Conservation (phyloP, 257 asterid genomes). For the Sherardia arvensis region DNA sequence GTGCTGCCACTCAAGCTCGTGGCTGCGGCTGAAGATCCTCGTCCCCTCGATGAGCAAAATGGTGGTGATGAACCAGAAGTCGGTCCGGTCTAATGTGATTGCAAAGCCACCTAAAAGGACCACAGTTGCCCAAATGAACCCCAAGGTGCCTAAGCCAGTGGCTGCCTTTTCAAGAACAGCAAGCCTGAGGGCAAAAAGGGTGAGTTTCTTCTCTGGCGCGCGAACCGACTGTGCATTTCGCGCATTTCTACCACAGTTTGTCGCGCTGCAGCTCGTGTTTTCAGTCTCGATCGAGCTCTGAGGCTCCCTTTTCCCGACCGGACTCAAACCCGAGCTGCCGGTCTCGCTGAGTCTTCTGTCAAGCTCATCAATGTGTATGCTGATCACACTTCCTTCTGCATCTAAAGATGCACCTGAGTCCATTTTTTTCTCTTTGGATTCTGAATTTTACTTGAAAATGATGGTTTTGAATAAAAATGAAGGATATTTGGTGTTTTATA, state of each 20-base stretch:
- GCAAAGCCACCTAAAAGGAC: slow-evolving; percentile 96
- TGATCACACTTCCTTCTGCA: slow-evolving; percentile 37
- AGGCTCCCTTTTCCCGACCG: slow-evolving; percentile 30
- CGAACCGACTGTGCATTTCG: slow-evolving; percentile 16
- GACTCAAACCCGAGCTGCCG: slow-evolving; percentile 26
- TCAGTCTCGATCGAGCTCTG: slow-evolving; percentile 29
- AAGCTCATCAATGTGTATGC: slow-evolving; percentile 45
- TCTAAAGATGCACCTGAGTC: slow-evolving; percentile 37
- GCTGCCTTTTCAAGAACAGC: slow-evolving; percentile 88
- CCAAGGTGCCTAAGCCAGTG: slow-evolving; percentile 75
- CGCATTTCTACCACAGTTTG: slow-evolving; percentile 14
- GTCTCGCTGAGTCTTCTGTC: slow-evolving; percentile 17
- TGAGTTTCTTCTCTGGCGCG: slow-evolving; percentile 82
- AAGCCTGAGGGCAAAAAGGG: slow-evolving; percentile 83
- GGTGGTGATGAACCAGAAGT: slow-evolving; percentile 87
- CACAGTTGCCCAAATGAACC: slow-evolving; percentile 95
- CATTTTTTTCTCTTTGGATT: slow-evolving; percentile 18
- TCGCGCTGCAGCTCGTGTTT: slow-evolving; percentile 22
- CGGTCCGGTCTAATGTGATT: slow-evolving; percentile 58
- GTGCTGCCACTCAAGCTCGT: slow-evolving; percentile 95
- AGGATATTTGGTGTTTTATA: slow-evolving; percentile 18
- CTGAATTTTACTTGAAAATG: neutral
- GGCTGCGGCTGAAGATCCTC: slow-evolving; percentile 77
- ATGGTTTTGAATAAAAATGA: neutral
- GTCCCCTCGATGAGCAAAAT: slow-evolving; percentile 71